phyloP scores from a whole-genome alignment of 441 rosid species.

The Omphalea diandra region DNA sequence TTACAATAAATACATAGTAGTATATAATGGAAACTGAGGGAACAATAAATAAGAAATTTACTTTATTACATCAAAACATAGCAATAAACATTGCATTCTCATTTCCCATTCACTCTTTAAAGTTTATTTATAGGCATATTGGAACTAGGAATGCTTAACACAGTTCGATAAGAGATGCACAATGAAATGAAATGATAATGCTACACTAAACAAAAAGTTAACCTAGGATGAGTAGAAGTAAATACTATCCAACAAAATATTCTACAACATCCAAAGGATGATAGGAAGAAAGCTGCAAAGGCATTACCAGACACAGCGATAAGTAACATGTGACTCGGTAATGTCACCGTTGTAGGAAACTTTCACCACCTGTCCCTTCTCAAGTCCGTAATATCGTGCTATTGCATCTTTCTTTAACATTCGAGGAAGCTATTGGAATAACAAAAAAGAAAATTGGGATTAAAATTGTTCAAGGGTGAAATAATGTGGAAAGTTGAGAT shows the following conservation, averaged over 20 bases:
- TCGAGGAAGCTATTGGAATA: constrained; percentile 64
- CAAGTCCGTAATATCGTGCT: constrained; percentile 66
- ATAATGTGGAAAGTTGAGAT: not conserved
- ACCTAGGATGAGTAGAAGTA: not conserved
- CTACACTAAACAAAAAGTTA: not conserved
- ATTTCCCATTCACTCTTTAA: not conserved
- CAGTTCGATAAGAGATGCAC: not conserved
- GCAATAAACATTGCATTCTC: not conserved
- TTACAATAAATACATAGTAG: not conserved
- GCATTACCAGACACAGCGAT: constrained; percentile 62
- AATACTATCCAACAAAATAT: not conserved
- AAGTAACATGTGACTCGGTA: constrained; percentile 57
- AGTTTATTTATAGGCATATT: not conserved
- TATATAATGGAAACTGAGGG: no score
- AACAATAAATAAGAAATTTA: not conserved
- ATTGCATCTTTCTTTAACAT: constrained; percentile 58
- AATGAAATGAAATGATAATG: not conserved
- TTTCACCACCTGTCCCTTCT: constrained; percentile 81
- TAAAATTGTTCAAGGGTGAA: not conserved
- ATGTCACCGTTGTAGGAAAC: constrained; percentile 56
- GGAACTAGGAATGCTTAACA: constrained; percentile 6
- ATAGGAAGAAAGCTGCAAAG: not conserved
- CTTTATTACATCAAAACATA: not conserved
- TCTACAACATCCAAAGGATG: constrained; percentile 1
- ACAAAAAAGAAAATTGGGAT: constrained; percentile 3